Evolutionary conservation across 495 filamentous ascomycete species (phyloP), one percentile per base, ranked within the genome.

Genomic region (Chaetomidium leptoderma): DNA sequence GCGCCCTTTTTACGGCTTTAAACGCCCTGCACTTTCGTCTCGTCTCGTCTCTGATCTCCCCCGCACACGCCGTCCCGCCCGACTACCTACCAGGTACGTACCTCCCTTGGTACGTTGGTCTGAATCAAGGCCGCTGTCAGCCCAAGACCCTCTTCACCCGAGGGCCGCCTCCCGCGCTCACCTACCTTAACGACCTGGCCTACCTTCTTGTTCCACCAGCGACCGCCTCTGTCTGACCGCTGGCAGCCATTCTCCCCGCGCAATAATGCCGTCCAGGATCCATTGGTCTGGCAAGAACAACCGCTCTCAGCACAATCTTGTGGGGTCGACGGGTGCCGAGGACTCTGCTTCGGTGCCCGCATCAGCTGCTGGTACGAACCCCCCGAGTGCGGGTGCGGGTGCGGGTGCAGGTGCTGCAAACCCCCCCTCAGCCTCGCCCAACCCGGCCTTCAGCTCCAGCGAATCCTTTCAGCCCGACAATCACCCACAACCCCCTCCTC

Each of bases 301-400:
- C 66, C 74, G 72, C 63, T 77, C 76, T 71, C 75, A 78, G 65
- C 75, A 77, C 63, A 77, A 75, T 53, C 66, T 78, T 48, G 70
- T 74, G 55, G 76, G 74, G 70, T 61, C 70, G 53, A 64, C 66
- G 57, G 61, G 47, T 33, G 61, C 66, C 40, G 66, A 70, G 30
- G 68, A 65, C 59, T 51, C 36, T 60, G 47, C 59, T 50, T n/a
- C 61, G 48, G 45, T 48, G 60, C 48, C 65, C 45, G 40, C 59
- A 56, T 36, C 65, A 64, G 55, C 64, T 64, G 53, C 62, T 62
- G 57, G 48, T 63, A 60, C 65, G 65, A 70, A 57, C 45, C 59
- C 62, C 32, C 21, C 39, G 55, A 54, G 60, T 57, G 65, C 60
- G 59, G 70, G 66, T 47, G 43, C 33, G 30, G 48, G 40, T 57